Evolutionary conservation across 768 basidiomycete species (phyloP).

Genomic region (Suillus spraguei): DNA sequence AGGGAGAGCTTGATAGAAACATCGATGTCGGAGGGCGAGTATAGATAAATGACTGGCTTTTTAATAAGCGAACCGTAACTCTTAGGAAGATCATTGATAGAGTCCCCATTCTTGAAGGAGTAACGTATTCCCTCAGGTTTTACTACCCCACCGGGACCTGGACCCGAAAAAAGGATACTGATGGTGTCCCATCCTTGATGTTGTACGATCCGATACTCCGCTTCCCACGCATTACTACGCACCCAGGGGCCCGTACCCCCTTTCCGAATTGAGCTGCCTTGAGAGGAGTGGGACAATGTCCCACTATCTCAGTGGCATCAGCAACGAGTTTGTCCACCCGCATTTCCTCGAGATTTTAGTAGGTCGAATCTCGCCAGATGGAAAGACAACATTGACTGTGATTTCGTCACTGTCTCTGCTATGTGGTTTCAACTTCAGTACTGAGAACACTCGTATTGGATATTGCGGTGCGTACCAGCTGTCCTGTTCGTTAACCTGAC

Average conservation of each 20-base stretch:
- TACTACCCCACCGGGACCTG: too few relatives aligned
- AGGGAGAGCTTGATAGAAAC: too few relatives aligned
- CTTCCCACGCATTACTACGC: not conserved
- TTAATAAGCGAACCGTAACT: too few relatives aligned
- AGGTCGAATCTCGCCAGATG: not conserved
- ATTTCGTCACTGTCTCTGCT: not conserved
- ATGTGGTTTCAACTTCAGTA: not conserved
- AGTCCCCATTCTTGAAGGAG: too few relatives aligned
- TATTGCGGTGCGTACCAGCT: not conserved
- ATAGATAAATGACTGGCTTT: slow-evolving; percentile 10
- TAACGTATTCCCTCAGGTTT: too few relatives aligned
- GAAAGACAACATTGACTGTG: not conserved
- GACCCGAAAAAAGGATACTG: too few relatives aligned
- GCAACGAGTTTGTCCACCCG: not conserved
- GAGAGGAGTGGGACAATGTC: not conserved
- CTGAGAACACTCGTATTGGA: not conserved
- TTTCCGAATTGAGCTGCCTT: not conserved
- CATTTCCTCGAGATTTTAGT: not conserved
- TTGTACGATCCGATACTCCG: not conserved
- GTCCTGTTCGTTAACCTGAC: not conserved
- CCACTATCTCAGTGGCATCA: too few relatives aligned
- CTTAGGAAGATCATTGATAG: too few relatives aligned
- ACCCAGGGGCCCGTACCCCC: too few relatives aligned
- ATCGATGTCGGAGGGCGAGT: slow-evolving; percentile 1
- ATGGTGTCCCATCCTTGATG: not conserved